Evolutionary conservation across 83 land plant species (phyloP), one percentile per base, ranked within the genome.

Genomic region (Isoetes engelmannii): DNA sequence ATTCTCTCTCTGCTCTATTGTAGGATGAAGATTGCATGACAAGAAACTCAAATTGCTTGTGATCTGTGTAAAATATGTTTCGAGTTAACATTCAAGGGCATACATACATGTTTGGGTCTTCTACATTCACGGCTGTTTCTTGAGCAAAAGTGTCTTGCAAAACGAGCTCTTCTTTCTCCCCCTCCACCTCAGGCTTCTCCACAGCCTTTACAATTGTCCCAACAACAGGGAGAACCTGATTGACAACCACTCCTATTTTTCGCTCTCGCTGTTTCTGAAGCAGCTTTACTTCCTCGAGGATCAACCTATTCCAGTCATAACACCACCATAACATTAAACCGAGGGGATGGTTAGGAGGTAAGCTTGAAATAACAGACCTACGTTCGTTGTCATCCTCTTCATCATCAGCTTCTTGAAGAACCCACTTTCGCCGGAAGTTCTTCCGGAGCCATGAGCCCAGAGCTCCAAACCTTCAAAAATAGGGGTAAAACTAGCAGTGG

Each of bases 111-210:
- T 91, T 95, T 53, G 99, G 99, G 63, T 95, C 99, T 75, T 95
- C 97, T 1, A 88, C 84, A 60, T 88, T 85, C 61, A 95, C 94
- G 4, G 97, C 97, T 4, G 97, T 95, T 70, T 95, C 99, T 66
- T 91, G 97, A 10, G 97, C 99, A 67, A 95, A 95, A 9, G 97
- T 95, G 48, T 95, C 99, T 69, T 95, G 99, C 61, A 95, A 68
- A 21, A 95, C 99, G 43, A 90, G 81, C 65, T 95, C 97, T 15
- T 95, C 97, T 66, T 90, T 89, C 60, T 88, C 89, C 0, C 87
- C 96, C 17, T 83, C 97, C 4, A 74, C 83, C 4, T 80, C 93
- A 4, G 53, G 75, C 72, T 81, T 77, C 47, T 69, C 80, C 13
- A 57, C 62, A 5, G 70, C 51, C 15, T 63, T 63, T 9, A 57